These are phyloP conservation scores for Inonotus obliquus DNA, from an alignment of 1,284 basidiomycete species.

Conservation along the genomic window DNA sequence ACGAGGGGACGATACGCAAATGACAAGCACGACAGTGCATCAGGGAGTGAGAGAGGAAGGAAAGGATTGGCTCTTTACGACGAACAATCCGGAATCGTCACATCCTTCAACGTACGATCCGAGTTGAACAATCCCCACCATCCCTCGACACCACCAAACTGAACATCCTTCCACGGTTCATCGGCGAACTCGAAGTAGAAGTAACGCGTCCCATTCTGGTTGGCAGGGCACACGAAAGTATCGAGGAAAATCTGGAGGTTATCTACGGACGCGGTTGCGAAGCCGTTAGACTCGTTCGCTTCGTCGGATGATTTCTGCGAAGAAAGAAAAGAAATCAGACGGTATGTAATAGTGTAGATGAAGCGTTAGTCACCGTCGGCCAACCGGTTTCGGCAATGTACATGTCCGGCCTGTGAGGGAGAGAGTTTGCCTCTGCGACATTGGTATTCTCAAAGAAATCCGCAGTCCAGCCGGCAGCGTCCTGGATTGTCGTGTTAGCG, in stretches of 20 bases:
- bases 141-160: slow-evolving; percentile 86
- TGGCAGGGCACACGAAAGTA: slow-evolving; percentile 85
- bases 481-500: slow-evolving; percentile 62
- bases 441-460: slow-evolving; percentile 57
- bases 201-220: slow-evolving; percentile 75
- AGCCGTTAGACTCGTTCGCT: slow-evolving; percentile 55
- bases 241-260: slow-evolving; percentile 78
- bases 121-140: slow-evolving; percentile 63
- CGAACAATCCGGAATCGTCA: slow-evolving; percentile 47
- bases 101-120: slow-evolving; percentile 52
- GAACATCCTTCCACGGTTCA: slow-evolving; percentile 75
- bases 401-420: slow-evolving; percentile 68
- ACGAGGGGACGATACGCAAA: neutral
- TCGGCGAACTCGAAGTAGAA: slow-evolving; percentile 87
- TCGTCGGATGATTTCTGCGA: slow-evolving; percentile 53
- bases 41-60: neutral
- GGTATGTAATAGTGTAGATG: neutral
- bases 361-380: slow-evolving; percentile 66
- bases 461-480: slow-evolving; percentile 67
- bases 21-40: too few relatives aligned
- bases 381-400: slow-evolving; percentile 94
- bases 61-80: neutral
- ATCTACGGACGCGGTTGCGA: slow-evolving; percentile 58
- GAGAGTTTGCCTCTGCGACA: slow-evolving; percentile 42
- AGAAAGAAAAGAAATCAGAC: neutral